Base-by-base conservation (phyloP, 352 stramenopile genomes). In the Albugo laibachii region DNA sequence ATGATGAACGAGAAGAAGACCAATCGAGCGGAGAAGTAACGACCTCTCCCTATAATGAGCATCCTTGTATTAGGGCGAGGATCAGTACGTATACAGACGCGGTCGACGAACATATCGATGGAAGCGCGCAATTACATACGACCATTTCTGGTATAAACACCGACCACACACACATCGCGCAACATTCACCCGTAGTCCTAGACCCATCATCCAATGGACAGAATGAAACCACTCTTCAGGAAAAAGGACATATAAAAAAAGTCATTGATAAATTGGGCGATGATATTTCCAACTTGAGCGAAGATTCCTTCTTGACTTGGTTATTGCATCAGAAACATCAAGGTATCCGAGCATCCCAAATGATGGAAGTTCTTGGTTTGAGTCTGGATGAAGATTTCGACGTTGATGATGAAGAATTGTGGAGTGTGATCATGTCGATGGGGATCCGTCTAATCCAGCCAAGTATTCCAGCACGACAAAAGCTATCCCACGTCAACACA, bases 401-500 rank as follows among this genome's bases (percentile, higher is more conserved):
- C 1, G 55, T 88, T 45, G 76, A 85, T 44, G 76, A 88, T 21
- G 73, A 85, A 27, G 76, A 88, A 48, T 55, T 88, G 14, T 88
- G 76, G 76, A 69, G 85, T 62, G 73, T 71, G 14, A 85, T 88
- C 61, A 59, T 88, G 20, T 83, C 76, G 11, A 88, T 88, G 76
- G 76, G 76, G 8, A 77, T 88, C 45, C 72, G 73, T 16, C 61
- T 88, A 13, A 80, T 88, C 42, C 70, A 81, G 48, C 73, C 76
- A 13, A 51, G 62, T 15, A 65, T 76, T 20, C 61, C 69, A 41
- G 70, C 78, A 61, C 57, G 68, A 27, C 65, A 72, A 27, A 66
- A 66, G 48, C 45, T 66, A 1, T 41, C 53, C 0, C 45, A 59
- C 18, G 47, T 66, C n/a, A 66, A 66, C 48, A 63, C 74, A 16